phyloP scores from a whole-genome alignment of 768 basidiomycete genomes.

The Boletus huronensis region DNA sequence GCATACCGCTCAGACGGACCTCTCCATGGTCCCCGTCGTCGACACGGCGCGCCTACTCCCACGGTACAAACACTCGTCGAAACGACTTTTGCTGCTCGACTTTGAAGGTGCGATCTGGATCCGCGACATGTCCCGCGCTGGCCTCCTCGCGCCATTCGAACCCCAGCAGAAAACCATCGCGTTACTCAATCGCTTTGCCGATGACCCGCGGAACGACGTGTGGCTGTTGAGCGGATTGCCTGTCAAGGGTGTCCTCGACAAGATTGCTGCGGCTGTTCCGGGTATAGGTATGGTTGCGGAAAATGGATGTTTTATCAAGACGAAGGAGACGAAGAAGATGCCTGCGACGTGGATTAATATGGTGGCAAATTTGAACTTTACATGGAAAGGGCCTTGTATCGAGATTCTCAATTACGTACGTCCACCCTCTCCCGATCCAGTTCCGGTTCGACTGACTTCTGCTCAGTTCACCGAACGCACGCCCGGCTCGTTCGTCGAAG shows the following conservation, averaged over 20 bases:
- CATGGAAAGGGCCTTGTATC: constrained; percentile 76
- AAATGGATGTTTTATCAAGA: constrained; percentile 83
- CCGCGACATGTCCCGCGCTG: constrained; percentile 48
- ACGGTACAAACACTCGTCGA: constrained; percentile 60
- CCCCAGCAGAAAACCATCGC: constrained; percentile 40
- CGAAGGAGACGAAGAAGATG: constrained; percentile 33
- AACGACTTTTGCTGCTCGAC: constrained; percentile 69
- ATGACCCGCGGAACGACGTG: constrained; percentile 68
- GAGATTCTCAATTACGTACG: constrained; percentile 83
- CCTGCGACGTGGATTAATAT: constrained; percentile 67
- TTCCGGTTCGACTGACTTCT: not conserved
- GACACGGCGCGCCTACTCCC: constrained; percentile 55
- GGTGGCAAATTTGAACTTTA: constrained; percentile 73
- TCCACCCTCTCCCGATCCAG: constrained; percentile 7
- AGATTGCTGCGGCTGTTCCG: constrained; percentile 56
- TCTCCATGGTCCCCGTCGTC: constrained; percentile 36
- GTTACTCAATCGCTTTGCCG: constrained; percentile 54
- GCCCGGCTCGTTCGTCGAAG: constrained; percentile 80
- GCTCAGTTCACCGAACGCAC: constrained; percentile 85
- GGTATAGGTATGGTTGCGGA: constrained; percentile 82
- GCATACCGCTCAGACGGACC: constrained; percentile 40
- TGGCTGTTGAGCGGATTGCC: constrained; percentile 80
- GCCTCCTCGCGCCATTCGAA: constrained; percentile 40
- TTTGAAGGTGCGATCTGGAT: constrained; percentile 80
- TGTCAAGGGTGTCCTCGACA: constrained; percentile 59